phyloP scores from a whole-genome alignment of 2,329 filamentous ascomycete species.

The Fusarium nematophilum region DNA sequence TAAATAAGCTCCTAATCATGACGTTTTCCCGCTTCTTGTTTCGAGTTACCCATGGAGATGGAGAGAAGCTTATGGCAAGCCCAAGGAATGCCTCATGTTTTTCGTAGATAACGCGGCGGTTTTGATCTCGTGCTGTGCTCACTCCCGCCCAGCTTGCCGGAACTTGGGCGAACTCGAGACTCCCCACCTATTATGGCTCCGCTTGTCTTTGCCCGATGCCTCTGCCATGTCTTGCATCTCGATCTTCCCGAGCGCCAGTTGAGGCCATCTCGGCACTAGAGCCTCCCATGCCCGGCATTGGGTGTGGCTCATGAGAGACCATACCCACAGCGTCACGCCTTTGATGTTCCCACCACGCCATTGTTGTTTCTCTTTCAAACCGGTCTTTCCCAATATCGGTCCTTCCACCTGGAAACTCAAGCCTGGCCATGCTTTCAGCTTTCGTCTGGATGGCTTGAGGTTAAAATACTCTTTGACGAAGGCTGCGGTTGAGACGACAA shows the following conservation, averaged over 20 bases:
- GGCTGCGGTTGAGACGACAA: not conserved
- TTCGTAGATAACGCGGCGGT: not conserved
- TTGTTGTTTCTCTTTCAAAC: slow-evolving; percentile 23
- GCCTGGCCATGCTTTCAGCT: not conserved
- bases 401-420: not conserved
- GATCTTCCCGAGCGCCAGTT: slow-evolving; percentile 44
- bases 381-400: slow-evolving; percentile 13
- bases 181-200: slow-evolving; percentile 28
- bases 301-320: slow-evolving; percentile 15
- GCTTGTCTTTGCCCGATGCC: slow-evolving; percentile 32
- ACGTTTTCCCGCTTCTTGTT: slow-evolving; percentile 28
- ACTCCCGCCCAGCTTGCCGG: slow-evolving; percentile 4
- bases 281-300: slow-evolving; percentile 25
- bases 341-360: slow-evolving; percentile 7
- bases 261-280: slow-evolving; percentile 43
- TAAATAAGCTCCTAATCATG: slow-evolving; percentile 34
- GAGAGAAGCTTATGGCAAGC: slow-evolving; percentile 1
- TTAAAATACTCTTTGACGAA: not conserved
- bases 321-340: slow-evolving; percentile 22
- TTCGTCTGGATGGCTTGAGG: not conserved
- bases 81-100: not conserved
- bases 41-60: slow-evolving; percentile 36
- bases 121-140: slow-evolving; percentile 18
- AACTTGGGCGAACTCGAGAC: slow-evolving; percentile 23
- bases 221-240: slow-evolving; percentile 44